Conservation (phyloP, 768 basidiomycete species). For the Suillus alpinus region DNA sequence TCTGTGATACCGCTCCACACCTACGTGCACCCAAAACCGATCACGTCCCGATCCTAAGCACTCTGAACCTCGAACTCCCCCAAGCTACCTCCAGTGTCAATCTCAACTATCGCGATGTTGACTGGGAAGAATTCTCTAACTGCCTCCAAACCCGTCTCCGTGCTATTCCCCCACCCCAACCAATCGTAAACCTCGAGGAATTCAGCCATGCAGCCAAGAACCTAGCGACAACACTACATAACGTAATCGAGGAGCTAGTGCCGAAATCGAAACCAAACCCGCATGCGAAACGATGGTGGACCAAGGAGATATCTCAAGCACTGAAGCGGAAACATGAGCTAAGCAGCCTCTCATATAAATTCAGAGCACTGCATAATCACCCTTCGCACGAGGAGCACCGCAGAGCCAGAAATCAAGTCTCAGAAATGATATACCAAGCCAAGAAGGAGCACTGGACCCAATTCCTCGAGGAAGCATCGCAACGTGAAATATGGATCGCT, state of each 20-base stretch:
- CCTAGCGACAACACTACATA: background rate
- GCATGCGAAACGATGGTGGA: slow-evolving; percentile 6
- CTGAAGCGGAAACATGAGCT: background rate
- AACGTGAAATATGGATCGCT: slow-evolving; percentile 17
- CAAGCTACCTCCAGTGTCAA: background rate
- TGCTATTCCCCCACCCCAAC: background rate
- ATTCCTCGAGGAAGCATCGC: slow-evolving; percentile 29
- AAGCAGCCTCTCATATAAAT: background rate
- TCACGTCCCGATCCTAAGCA: slow-evolving; percentile 32
- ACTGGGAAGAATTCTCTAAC: slow-evolving; percentile 21
- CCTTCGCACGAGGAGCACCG: slow-evolving; percentile 9
- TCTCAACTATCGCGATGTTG: slow-evolving; percentile 19
- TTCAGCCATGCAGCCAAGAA: background rate
- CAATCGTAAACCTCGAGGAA: background rate
- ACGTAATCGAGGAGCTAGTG: background rate
- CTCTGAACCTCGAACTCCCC: slow-evolving; percentile 15
- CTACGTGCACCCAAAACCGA: slow-evolving; percentile 22
- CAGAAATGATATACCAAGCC: background rate
- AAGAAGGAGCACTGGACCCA: slow-evolving; percentile 24
- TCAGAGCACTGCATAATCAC: slow-evolving; percentile 7
- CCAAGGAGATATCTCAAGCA: background rate
- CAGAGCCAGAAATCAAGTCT: background rate
- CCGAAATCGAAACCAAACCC: slow-evolving; percentile 7
- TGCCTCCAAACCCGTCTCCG: background rate
- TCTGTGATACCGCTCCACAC: slow-evolving; percentile 20